Conservation (phyloP, 2,329 filamentous ascomycete species). For the Colletotrichum sp. region DNA sequence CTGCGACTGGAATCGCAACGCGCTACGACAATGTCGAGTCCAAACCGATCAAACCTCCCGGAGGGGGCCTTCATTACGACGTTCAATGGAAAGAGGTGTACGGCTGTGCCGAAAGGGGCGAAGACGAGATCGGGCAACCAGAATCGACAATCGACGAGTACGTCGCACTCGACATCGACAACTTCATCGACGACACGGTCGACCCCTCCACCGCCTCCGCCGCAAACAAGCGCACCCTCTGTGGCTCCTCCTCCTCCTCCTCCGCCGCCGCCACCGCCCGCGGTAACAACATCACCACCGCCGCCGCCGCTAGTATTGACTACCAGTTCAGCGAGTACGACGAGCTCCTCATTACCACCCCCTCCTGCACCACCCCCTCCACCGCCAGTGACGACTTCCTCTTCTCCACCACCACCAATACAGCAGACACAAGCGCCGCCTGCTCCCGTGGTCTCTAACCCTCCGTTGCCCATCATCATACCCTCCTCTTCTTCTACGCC, state of each 20-base stretch:
- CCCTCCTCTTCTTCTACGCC: background rate
- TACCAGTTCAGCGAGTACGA: constrained; percentile 39
- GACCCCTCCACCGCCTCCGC: background rate
- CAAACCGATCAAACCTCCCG: constrained; percentile 39
- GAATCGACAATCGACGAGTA: constrained; percentile 3
- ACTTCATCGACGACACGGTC: background rate
- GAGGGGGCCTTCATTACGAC: constrained; percentile 54
- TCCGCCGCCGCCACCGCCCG: background rate
- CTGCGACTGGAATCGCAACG: constrained; percentile 51
- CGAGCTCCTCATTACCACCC: constrained; percentile 29
- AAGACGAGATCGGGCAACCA: constrained; percentile 10
- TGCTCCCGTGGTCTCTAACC: constrained; percentile 14
- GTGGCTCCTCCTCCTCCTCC: background rate
- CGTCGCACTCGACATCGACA: background rate
- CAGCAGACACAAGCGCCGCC: constrained; percentile 8
- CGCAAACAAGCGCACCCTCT: background rate
- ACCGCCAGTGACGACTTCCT: constrained; percentile 14
- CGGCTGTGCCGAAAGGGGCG: constrained; percentile 49
- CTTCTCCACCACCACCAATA: background rate
- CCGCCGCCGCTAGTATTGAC: constrained; percentile 22
- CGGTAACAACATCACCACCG: background rate
- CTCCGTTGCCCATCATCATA: constrained; percentile 14
- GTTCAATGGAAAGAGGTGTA: constrained; percentile 57
- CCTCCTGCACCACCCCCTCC: constrained; percentile 21
- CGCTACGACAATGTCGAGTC: constrained; percentile 43